phyloP scores from a whole-genome alignment of 257 asterid genomes.

The Thymus quinquecostatus region DNA sequence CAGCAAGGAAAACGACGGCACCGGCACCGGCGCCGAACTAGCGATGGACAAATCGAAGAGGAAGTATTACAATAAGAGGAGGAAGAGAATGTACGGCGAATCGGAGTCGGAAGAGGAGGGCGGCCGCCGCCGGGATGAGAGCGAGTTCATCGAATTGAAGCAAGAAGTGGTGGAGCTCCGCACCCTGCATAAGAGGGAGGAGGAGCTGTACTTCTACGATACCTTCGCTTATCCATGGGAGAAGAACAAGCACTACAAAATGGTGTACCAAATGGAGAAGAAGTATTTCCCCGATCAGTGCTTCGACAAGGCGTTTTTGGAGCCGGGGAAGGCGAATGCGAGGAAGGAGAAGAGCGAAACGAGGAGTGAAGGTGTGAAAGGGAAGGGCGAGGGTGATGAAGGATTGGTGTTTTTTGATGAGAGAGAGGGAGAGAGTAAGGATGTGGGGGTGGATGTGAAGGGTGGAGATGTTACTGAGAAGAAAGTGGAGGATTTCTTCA shows the following conservation, averaged over 20 bases:
- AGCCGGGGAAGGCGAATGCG: slow-evolving; percentile 59
- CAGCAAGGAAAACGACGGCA: slow-evolving; percentile 19
- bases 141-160: slow-evolving; percentile 72
- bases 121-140: slow-evolving; percentile 39
- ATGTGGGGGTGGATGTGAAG: slow-evolving; percentile 32
- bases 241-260: slow-evolving; percentile 89
- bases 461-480: slow-evolving; percentile 73
- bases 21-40: neutral
- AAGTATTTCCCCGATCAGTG: slow-evolving; percentile 93
- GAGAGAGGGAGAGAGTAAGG: slow-evolving; percentile 37
- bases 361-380: slow-evolving; percentile 18
- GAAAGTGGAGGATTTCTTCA: slow-evolving; percentile 93
- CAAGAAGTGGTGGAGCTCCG: slow-evolving; percentile 88
- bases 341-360: slow-evolving; percentile 37
- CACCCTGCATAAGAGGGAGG: slow-evolving; percentile 79
- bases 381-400: slow-evolving; percentile 36
- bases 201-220: slow-evolving; percentile 85
- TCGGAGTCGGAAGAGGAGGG: slow-evolving; percentile 66
- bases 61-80: slow-evolving; percentile 78
- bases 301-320: slow-evolving; percentile 91
- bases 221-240: slow-evolving; percentile 96
- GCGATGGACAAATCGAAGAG: slow-evolving; percentile 68
- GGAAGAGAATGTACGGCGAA: slow-evolving; percentile 83
- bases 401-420: slow-evolving; percentile 80
- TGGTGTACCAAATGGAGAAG: slow-evolving; percentile 96